Evolutionary conservation across 2,329 filamentous ascomycete genomes (phyloP).

Genomic region (Phoma sp.): DNA sequence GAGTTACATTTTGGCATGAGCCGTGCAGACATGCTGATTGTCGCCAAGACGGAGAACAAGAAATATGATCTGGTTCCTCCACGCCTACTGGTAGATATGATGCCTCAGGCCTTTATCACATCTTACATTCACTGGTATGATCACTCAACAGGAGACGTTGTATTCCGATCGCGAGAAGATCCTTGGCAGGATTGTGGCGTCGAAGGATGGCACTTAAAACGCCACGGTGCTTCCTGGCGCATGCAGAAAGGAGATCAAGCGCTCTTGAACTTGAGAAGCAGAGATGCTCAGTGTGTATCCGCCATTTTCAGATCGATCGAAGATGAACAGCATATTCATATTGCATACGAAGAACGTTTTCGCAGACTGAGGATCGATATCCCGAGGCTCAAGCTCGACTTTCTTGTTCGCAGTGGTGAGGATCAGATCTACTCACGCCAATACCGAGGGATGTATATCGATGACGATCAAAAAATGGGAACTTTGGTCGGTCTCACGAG

Average conservation of each 20-base stretch:
- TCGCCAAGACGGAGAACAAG: no score
- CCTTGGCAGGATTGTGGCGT: neutral
- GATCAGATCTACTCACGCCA: conserved; percentile 29
- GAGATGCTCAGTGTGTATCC: no score
- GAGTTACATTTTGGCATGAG: neutral
- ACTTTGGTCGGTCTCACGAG: conserved; percentile 34
- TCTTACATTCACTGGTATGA: neutral
- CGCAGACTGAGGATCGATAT: conserved; percentile 20
- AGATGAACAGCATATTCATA: neutral
- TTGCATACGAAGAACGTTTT: neutral
- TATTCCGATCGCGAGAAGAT: neutral
- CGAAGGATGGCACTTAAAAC: neutral
- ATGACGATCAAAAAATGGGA: conserved; percentile 29
- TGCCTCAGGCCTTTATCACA: neutral
- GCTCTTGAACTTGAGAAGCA: neutral
- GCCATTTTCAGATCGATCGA: no score
- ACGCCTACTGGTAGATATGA: neutral
- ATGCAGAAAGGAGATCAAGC: neutral
- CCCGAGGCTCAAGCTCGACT: conserved; percentile 21
- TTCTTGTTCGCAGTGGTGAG: conserved; percentile 8
- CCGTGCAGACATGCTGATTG: no score
- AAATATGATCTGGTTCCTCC: neutral
- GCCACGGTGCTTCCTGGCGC: neutral
- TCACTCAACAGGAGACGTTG: neutral
- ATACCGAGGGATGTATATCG: conserved; percentile 35